Evolutionary conservation across 495 filamentous ascomycete species (phyloP).

Genomic region (Amniculicola lignicola): DNA sequence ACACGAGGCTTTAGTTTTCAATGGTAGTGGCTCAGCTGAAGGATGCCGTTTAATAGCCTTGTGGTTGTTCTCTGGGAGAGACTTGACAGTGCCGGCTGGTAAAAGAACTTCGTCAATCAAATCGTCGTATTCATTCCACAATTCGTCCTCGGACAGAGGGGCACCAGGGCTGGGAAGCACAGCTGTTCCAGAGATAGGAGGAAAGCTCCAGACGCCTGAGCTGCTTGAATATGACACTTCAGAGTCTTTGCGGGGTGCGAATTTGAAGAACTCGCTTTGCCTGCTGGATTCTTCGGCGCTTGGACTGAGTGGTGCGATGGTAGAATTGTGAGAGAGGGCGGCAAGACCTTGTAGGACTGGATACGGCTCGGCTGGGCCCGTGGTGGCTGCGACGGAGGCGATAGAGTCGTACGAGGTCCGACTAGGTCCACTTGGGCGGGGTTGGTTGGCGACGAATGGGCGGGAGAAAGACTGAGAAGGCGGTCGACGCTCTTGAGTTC

Average conservation of each 20-base stretch:
- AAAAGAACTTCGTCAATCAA: conserved; percentile 71
- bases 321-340: conserved; percentile 21
- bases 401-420: conserved; percentile 21
- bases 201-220: conserved; percentile 57
- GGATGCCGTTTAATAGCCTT: neutral
- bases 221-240: conserved; percentile 65
- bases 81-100: conserved; percentile 34
- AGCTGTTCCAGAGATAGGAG: conserved; percentile 53
- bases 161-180: conserved; percentile 57
- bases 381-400: conserved; percentile 10
- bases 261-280: conserved; percentile 63
- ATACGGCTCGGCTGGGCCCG: conserved; percentile 24
- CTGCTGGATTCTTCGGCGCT: conserved; percentile 20
- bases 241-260: conserved; percentile 69
- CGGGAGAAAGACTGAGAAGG: conserved; percentile 82
- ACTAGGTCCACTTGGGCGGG: conserved; percentile 40
- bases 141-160: conserved; percentile 72
- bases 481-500: conserved; percentile 64
- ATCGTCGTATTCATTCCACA: conserved; percentile 95
- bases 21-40: conserved; percentile 15
- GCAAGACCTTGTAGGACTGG: conserved; percentile 29
- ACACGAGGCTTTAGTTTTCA: conserved; percentile 12
- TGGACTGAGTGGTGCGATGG: conserved; percentile 31
- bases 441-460: conserved; percentile 58
- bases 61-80: neutral